Evolutionary conservation across 257 asterid species (phyloP), one percentile per base, ranked within the genome.

Genomic region (Echites panduratus): DNA sequence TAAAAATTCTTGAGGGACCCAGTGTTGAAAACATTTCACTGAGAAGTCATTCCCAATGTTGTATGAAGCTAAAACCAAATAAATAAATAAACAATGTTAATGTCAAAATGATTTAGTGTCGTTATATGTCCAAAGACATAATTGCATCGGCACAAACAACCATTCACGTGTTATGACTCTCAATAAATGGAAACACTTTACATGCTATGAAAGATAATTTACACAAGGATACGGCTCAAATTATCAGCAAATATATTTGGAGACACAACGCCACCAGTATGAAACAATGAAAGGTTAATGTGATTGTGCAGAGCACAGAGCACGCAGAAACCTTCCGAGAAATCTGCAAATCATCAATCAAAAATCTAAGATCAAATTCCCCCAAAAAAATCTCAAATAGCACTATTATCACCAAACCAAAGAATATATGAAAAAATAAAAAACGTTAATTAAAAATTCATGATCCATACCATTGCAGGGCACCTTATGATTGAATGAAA

Each of bases 151-250:
- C 4, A 22, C 2, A 70, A 16, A 9, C n/a, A 44, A 68, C 44
- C 32, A 40, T 16, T 22, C 12, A 27, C 53, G 2, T 20, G n/a
- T 10, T 40, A 22, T 19, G 10, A 29, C 17, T 50, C 14, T 35
- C 2, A 12, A 20, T 24, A 40, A 58, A 3, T 8, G n/a, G 10
- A 0, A 65, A 7, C 22, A 3, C n/a, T 63, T 7, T 19, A 10
- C 29, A 50, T 0, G 35, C 11, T 0, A 41, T 29, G 45, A 74
- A 48, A 40, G 3, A 47, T 68, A 66, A 73, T 26, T 32, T 73
- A 35, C 47, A 40, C 70, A 27, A 88, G 97, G 97, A 94, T 91
- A 91, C 99, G 85, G 72, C 80, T 86, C 87, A 94, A 79, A 76
- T 86, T 94, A 85, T 84, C 70, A 9, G 85, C 88, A 61, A 94